Evolutionary conservation across 805 yeast genomes (phyloP).

Genomic region (Candida hungchunana): DNA sequence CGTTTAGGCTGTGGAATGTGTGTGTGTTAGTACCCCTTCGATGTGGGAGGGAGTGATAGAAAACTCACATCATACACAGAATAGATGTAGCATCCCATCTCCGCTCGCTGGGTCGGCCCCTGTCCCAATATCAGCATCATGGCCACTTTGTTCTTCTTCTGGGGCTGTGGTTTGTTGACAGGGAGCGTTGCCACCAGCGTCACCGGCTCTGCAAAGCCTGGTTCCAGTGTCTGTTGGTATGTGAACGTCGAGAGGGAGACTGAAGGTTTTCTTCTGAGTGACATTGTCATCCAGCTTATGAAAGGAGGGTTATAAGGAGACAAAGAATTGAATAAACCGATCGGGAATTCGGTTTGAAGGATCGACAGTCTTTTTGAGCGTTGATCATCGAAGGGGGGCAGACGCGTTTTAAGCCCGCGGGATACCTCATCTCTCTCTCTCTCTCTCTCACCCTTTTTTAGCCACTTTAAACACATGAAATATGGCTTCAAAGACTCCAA

Average conservation of each 20-base stretch:
- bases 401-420: too few species aligned
- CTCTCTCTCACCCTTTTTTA: not conserved
- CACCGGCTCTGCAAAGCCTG: slow-evolving; percentile 14
- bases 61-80: slow-evolving; percentile 11
- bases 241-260: too few species aligned
- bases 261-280: too few species aligned
- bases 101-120: not conserved
- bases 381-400: too few species aligned
- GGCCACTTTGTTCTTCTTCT: slow-evolving; percentile 11
- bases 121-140: slow-evolving; percentile 10
- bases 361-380: too few species aligned
- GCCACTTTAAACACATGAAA: not conserved
- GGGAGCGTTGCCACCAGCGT: slow-evolving; percentile 16
- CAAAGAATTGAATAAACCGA: too few species aligned
- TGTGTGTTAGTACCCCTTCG: not conserved
- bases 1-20: slow-evolving; percentile 6
- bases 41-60: not conserved
- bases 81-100: slow-evolving; percentile 15
- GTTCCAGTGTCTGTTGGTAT: slow-evolving; percentile 5
- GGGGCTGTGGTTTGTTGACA: slow-evolving; percentile 1
- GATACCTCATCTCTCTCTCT: too few species aligned
- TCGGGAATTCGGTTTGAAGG: too few species aligned
- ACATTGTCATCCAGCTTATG: too few species aligned
- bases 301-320: too few species aligned
- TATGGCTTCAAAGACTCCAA: slow-evolving; percentile 27